Evolutionary conservation across 2,329 filamentous ascomycete genomes (phyloP), one percentile per base, ranked within the genome.

Genomic region (Phialophora chinensis): DNA sequence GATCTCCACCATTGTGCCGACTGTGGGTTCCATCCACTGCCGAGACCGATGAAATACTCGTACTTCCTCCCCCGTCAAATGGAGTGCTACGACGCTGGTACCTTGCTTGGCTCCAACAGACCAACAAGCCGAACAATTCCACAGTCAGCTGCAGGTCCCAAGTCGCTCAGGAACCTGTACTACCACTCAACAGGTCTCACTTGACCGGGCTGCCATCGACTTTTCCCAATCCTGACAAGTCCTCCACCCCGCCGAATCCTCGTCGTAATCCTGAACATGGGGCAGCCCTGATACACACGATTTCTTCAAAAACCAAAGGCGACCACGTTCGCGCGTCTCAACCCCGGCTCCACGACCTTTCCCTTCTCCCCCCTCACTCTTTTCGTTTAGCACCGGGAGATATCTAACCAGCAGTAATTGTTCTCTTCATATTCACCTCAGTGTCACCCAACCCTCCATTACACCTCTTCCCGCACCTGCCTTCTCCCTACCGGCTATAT

Each of bases 231-330:
- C 58, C 53, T 60, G 53, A 20, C 67, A 69, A 57, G 61, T 42
- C 58, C 59, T 50, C 62, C 64, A 62, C 60, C 64, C 67, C 65
- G 44, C 60, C 65, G 55, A 56, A 65, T 52, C 57, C 53, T 66
- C 64, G 35, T 58, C 50, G 38, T 60, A 11, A 42, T 52, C 27
- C 57, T 62, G 6, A n/a, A 59, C 67, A 66, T 60, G 67, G 67
- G 64, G 60, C 47, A 65, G 55, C 67, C 65, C 67, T 69, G 67
- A 69, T 59, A 65, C 62, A 65, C 61, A 52, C 47, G 52, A 49
- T 20, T 65, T 17, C 4, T 55, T 64, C 23, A 59, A 38, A 49
- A 38, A 56, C 54, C 52, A 64, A 62, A 69, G 60, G 62, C n/a
- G 27, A 47, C 10, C 59, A 27, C 59, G 49, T 65, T 60, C 50